Evolutionary conservation across 2,329 filamentous ascomycete genomes (phyloP).

Genomic region (Periglandula ipomoeae): DNA sequence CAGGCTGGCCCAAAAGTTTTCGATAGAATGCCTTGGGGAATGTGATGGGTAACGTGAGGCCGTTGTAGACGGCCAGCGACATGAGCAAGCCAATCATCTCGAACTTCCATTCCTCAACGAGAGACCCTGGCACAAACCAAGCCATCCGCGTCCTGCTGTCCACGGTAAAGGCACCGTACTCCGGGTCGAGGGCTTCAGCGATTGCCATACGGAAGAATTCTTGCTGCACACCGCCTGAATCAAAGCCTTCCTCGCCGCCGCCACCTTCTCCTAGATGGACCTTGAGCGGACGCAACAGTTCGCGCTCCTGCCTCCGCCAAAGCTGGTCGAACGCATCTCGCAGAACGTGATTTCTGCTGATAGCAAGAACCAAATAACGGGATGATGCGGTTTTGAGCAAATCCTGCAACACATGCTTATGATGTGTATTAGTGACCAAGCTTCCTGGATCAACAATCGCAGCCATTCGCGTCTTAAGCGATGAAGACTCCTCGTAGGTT

Average conservation of each 20-base stretch:
- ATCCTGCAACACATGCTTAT: conserved; percentile 53
- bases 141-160: conserved; percentile 69
- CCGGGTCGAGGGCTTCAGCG: conserved; percentile 66
- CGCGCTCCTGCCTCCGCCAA: conserved; percentile 74
- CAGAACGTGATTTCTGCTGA: conserved; percentile 59
- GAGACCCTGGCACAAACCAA: conserved; percentile 78
- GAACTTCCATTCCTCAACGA: conserved; percentile 82
- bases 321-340: conserved; percentile 76
- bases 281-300: conserved; percentile 78
- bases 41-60: conserved; percentile 79
- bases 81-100: conserved; percentile 83
- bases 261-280: conserved; percentile 74
- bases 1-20: conserved; percentile 62
- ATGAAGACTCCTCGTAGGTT: conserved; percentile 61
- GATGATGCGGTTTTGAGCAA: conserved; percentile 57
- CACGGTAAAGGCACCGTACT: conserved; percentile 71
- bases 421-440: conserved; percentile 45
- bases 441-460: conserved; percentile 45
- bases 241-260: conserved; percentile 82
- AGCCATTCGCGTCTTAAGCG: conserved; percentile 46
- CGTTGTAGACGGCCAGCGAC: conserved; percentile 87
- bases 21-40: conserved; percentile 81
- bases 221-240: conserved; percentile 91
- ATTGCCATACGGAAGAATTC: conserved; percentile 89
- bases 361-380: conserved; percentile 61